Conservation (phyloP, 768 basidiomycete genomes). For the Lentinus brumalis region DNA sequence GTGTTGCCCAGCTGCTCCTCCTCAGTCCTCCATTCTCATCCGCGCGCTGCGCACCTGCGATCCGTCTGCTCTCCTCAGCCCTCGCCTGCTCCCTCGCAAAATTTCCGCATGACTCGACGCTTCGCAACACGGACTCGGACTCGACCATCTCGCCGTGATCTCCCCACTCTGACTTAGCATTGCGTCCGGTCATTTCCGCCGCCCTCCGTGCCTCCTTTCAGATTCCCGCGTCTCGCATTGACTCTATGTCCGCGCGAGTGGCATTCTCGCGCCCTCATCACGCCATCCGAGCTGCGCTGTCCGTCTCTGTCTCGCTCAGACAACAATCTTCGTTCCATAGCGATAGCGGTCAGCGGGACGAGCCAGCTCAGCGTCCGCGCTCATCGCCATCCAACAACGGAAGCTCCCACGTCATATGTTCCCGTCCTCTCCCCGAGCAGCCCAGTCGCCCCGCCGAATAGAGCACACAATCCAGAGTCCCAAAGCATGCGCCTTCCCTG, state of each 20-base stretch:
- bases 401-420: neutral
- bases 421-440: neutral
- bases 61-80: too few species aligned
- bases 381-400: neutral
- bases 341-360: neutral
- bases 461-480: neutral
- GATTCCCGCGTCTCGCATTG: slow-evolving; percentile 3
- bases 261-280: neutral
- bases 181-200: neutral
- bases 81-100: neutral
- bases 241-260: neutral
- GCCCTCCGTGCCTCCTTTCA: neutral
- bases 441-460: neutral
- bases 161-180: neutral
- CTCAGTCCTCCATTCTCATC: neutral
- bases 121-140: neutral
- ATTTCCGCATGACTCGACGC: slow-evolving; percentile 17
- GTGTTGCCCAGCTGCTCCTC: too few species aligned
- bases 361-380: neutral
- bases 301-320: neutral
- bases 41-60: too few species aligned
- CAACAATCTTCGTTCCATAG: neutral
- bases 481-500: neutral
- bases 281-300: slow-evolving; percentile 3
- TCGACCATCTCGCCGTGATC: neutral